Conservation (phyloP, 1,284 basidiomycete species). For the Ceratobasidium sp. region DNA sequence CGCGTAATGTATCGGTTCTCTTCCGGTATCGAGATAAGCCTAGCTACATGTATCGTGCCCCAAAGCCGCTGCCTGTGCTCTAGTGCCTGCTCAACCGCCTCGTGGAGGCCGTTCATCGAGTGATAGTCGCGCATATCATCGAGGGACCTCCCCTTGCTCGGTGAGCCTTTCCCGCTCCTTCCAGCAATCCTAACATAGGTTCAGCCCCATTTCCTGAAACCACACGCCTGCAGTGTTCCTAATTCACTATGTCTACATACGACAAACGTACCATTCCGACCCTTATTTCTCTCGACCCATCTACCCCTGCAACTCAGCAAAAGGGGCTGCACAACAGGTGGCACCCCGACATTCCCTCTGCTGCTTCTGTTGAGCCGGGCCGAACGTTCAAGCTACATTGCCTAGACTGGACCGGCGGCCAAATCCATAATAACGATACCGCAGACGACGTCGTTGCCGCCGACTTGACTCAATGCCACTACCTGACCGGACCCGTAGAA, state of each 20-base stretch:
- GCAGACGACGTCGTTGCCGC: conserved; percentile 74
- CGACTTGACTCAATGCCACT: conserved; percentile 73
- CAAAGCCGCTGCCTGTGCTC: background rate
- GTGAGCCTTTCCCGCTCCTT: conserved; percentile 4
- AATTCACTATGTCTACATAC: conserved; percentile 31
- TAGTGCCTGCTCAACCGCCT: background rate
- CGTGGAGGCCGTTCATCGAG: background rate
- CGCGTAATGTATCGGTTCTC: background rate
- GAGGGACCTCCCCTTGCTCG: background rate
- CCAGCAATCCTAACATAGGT: background rate
- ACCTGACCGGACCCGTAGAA: conserved; percentile 78
- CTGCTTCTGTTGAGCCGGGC: conserved; percentile 72
- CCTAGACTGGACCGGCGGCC: conserved; percentile 81
- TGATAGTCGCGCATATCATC: background rate
- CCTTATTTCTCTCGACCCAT: conserved; percentile 36
- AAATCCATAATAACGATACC: conserved; percentile 80
- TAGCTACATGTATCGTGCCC: conserved; percentile 22
- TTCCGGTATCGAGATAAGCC: conserved; percentile 10
- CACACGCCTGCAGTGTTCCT: background rate
- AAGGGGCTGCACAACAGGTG: conserved; percentile 76
- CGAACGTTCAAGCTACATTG: conserved; percentile 80
- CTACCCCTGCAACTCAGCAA: conserved; percentile 27
- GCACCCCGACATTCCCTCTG: conserved; percentile 77
- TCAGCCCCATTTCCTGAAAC: background rate
- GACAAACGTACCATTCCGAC: conserved; percentile 39